Evolutionary conservation across 2,329 filamentous ascomycete genomes (phyloP), one percentile per base, ranked within the genome.

Genomic region (Clarireedia hainanense): DNA sequence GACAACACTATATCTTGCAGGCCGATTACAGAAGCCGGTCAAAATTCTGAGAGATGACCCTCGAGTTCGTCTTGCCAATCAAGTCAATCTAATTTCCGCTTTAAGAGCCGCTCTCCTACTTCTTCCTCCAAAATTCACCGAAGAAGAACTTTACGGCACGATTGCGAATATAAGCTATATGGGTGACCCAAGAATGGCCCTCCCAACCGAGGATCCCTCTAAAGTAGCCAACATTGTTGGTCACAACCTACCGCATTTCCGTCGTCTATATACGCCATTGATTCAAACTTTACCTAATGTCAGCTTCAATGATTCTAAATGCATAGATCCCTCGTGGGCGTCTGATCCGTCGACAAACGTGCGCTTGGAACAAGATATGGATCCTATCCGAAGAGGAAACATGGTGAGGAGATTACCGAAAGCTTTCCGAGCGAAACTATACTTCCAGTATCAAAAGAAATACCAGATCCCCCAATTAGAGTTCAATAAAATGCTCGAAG

Each of bases 11-110:
- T 99, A 99, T 71, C 81, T 99, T n/a, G 94, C 95, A 5, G 94
- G 94, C 4, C 88, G 94, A 36, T 79, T 99, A 52, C 94, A 99
- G 61, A 99, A 99, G 70, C 94, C 94, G 1, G 94, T 96, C 72
- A 97, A 99, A 75, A 97, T 99, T 63, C 80, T 99, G 17, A 86
- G 91, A 50, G 94, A 99, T 69, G 89, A 99, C 67, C 89, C 94
- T 0, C 85, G 85, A 50, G 91, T 99, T 42, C 89, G 94, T 34
- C 81, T 97, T 34, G 90, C 92, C 4, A 97, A 99, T 71, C 94
- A 99, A 72, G 86, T 95, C 71, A 99, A 99, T 70, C 80, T 99
- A 17, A 80, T 97, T 45, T 92, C 92, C 7, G 95, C 95, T 2
- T 78, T 97, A 5, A 88, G 94, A 57, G 92, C 91, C 3, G 90